These are phyloP conservation scores for Globisporangium cystogenes DNA, from an alignment of 352 stramenopile species.

Conservation along the genomic window DNA sequence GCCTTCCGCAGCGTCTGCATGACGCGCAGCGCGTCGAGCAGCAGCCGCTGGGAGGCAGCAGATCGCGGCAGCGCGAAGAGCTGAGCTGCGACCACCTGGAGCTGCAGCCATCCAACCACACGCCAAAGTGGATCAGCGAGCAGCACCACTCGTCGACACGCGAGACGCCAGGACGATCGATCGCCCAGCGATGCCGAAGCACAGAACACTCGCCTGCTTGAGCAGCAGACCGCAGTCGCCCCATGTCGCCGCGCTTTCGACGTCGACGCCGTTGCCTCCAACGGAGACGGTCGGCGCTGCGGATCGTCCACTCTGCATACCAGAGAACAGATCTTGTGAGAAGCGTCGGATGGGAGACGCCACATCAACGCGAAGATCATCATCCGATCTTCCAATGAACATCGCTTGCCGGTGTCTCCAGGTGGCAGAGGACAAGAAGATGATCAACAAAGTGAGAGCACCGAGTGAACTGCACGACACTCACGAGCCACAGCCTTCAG, in stretches of 20 bases:
- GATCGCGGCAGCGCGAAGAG: neutral
- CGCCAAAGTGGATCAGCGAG: neutral
- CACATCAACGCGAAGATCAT: no score
- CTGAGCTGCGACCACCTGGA: constrained; percentile 1
- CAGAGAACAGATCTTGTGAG: neutral
- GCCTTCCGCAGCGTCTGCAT: neutral
- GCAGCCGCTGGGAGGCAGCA: neutral
- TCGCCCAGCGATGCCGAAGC: neutral
- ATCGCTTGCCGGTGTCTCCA: no score
- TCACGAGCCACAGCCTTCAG: no score
- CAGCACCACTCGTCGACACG: neutral
- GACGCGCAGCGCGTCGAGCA: neutral
- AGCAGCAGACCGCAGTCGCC: neutral
- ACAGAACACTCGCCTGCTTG: constrained; percentile 1
- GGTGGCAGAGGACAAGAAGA: no score
- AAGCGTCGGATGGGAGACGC: no score
- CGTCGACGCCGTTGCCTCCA: neutral
- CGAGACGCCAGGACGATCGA: neutral
- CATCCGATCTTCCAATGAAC: no score
- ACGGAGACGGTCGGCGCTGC: neutral
- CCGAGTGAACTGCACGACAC: no score
- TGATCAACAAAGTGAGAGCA: no score
- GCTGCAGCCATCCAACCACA: neutral
- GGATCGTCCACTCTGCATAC: neutral
- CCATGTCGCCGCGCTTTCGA: neutral